Evolutionary conservation across 2,329 filamentous ascomycete species (phyloP).

Genomic region (Aureobasidium lini): DNA sequence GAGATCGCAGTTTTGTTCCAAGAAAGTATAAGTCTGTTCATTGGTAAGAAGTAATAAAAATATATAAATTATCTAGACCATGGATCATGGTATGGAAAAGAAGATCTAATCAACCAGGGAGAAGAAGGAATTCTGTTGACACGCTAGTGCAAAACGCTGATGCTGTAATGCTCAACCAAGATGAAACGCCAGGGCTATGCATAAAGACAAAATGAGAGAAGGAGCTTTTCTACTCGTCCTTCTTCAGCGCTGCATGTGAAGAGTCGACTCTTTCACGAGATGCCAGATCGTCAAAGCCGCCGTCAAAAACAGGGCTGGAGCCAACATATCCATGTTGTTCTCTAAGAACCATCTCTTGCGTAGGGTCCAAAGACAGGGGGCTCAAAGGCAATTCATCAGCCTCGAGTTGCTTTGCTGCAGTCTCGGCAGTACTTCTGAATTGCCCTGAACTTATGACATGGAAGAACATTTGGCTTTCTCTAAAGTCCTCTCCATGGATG

Average conservation of each 20-base stretch:
- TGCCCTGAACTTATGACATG: conserved; percentile 10
- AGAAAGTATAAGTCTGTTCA: not conserved
- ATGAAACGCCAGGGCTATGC: conserved; percentile 3
- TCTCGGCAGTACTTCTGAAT: not conserved
- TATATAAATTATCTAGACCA: not conserved
- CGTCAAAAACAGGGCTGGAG: not conserved
- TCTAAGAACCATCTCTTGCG: not conserved
- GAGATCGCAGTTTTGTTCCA: too few relatives aligned
- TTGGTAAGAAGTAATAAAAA: not conserved
- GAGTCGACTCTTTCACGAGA: not conserved
- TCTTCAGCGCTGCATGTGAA: not conserved
- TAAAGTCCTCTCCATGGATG: not conserved
- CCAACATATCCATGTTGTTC: not conserved
- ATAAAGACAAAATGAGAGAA: not conserved
- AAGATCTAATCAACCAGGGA: not conserved
- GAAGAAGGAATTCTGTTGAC: not conserved
- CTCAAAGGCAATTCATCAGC: conserved; percentile 2
- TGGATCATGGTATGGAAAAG: not conserved
- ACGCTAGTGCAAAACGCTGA: not conserved
- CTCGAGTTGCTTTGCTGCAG: not conserved
- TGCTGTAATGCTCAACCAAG: not conserved
- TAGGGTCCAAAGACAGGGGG: not conserved
- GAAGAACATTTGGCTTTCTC: conserved; percentile 1
- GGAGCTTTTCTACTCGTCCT: not conserved
- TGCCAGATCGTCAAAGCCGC: not conserved